Evolutionary conservation across 495 filamentous ascomycete species (phyloP).

Genomic region (Penicillium desertorum): DNA sequence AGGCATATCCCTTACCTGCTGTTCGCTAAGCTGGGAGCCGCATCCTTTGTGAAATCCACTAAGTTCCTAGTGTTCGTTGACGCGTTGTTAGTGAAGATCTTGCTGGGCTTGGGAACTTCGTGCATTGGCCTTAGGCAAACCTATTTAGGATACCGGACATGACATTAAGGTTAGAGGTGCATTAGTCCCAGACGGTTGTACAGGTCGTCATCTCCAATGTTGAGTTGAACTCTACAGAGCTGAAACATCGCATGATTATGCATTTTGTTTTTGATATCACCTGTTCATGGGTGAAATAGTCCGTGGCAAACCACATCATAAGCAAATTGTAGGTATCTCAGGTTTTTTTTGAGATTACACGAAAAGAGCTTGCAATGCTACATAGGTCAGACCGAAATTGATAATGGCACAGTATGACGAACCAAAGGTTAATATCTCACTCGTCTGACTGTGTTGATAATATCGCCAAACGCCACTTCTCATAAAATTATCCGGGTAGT

Average conservation of each 20-base stretch:
- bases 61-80: background rate
- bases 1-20: background rate
- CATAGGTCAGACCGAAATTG: background rate
- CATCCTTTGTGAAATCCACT: background rate
- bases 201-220: background rate
- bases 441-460: background rate
- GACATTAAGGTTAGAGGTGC: too few species aligned
- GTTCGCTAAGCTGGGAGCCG: background rate
- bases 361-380: background rate
- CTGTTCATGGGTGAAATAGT: background rate
- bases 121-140: background rate
- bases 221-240: background rate
- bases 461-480: background rate
- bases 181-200: too few species aligned
- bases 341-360: background rate
- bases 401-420: background rate
- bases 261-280: background rate
- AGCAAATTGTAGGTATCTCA: background rate
- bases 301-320: background rate
- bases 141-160: background rate
- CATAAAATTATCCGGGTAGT: background rate
- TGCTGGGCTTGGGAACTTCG: background rate
- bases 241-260: background rate
- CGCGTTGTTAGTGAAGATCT: background rate
- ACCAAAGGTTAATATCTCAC: background rate